These are phyloP conservation scores for Venturia nashicola DNA, from an alignment of 2,329 filamentous ascomycete genomes.

Conservation along the genomic window DNA sequence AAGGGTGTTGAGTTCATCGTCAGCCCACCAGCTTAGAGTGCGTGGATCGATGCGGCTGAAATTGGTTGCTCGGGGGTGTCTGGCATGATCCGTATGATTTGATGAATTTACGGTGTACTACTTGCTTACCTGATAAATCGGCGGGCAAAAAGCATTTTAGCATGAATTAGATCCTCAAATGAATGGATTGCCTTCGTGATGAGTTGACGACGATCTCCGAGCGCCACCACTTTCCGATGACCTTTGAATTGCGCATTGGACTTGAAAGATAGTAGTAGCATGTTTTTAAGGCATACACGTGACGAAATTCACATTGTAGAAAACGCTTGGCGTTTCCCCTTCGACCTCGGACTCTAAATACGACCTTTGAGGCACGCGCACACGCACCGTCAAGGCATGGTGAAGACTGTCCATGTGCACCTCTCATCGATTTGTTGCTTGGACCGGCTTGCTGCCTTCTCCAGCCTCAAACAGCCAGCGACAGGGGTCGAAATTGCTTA, in stretches of 20 bases:
- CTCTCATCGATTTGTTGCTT: neutral
- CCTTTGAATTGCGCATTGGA: too few species aligned
- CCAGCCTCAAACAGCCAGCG: neutral
- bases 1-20: slow-evolving; percentile 72
- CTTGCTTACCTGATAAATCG: neutral
- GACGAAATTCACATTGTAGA: neutral
- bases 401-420: neutral
- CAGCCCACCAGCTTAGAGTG: slow-evolving; percentile 3
- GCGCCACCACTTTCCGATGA: too few species aligned
- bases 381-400: too few species aligned
- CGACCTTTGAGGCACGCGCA: neutral
- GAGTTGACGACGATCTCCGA: neutral
- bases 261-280: too few species aligned
- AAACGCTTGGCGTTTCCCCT: neutral
- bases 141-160: neutral
- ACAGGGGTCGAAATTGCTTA: neutral
- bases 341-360: neutral
- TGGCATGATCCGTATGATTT: neutral
- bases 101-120: neutral
- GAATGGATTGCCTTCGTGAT: neutral
- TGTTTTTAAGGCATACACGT: neutral
- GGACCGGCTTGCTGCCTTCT: neutral
- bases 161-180: neutral
- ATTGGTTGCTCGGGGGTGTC: neutral
- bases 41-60: neutral